Evolutionary conservation across 2,329 filamentous ascomycete genomes (phyloP).

Genomic region (Penicillium sp.): DNA sequence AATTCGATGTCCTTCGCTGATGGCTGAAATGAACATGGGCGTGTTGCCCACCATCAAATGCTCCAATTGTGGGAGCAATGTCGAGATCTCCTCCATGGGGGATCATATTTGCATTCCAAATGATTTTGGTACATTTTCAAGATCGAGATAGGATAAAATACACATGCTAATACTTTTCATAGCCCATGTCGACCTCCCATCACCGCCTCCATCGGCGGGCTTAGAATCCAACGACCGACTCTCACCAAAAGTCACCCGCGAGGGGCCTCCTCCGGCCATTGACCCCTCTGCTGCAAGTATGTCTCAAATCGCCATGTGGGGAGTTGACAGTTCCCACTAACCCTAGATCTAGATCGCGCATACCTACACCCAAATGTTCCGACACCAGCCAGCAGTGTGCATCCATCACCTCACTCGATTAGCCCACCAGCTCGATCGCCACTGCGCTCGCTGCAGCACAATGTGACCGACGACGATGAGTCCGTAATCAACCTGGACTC

Average conservation of each 20-base stretch:
- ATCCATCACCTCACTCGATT: constrained; percentile 61
- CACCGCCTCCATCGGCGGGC: constrained; percentile 30
- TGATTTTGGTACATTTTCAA: constrained; percentile 36
- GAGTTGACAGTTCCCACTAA: constrained; percentile 10
- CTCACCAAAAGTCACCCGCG: constrained; percentile 42
- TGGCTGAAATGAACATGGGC: constrained; percentile 54
- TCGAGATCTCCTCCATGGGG: constrained; percentile 81
- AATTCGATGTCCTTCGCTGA: constrained; percentile 21
- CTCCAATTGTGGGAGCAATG: constrained; percentile 70
- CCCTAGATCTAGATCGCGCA: constrained; percentile 33
- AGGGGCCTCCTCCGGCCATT: constrained; percentile 52
- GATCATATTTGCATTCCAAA: constrained; percentile 68
- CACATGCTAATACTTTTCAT: constrained; percentile 1
- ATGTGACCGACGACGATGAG: constrained; percentile 35
- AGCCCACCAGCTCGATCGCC: constrained; percentile 47
- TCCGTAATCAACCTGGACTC: constrained; percentile 50
- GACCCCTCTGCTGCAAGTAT: constrained; percentile 58
- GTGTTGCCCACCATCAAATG: constrained; percentile 84
- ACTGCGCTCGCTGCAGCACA: constrained; percentile 36
- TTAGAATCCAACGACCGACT: constrained; percentile 25
- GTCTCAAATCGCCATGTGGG: constrained; percentile 26
- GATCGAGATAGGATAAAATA: neutral
- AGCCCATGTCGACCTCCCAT: constrained; percentile 21
- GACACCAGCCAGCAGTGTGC: constrained; percentile 61
- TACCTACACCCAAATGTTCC: constrained; percentile 54